These are phyloP conservation scores for Apiotrichum laibachii DNA, from an alignment of 1,284 basidiomycete species.

Conservation along the genomic window DNA sequence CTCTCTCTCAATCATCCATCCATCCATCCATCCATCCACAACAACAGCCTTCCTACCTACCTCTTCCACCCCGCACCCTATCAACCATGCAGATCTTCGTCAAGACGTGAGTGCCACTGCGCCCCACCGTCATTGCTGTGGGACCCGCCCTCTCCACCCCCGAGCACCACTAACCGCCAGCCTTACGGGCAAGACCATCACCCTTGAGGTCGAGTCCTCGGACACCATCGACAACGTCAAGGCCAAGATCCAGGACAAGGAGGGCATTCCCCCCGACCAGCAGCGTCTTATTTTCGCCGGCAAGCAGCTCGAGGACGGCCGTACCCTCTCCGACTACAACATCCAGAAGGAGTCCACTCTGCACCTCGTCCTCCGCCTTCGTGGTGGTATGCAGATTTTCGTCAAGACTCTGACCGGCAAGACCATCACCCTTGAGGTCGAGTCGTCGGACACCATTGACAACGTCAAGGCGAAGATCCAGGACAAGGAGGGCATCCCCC, in stretches of 20 bases:
- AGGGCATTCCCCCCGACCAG: conserved; percentile 79
- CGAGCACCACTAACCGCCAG: conserved; percentile 50
- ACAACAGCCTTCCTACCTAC: neutral
- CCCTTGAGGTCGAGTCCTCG: conserved; percentile 79
- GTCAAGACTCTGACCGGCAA: conserved; percentile 99
- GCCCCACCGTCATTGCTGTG: neutral
- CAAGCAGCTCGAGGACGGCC: conserved; percentile 94
- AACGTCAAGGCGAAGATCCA: conserved; percentile 96
- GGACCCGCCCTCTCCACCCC: too few relatives aligned
- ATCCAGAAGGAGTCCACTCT: conserved; percentile 96
- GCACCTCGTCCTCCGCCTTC: conserved; percentile 85
- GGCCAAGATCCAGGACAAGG: conserved; percentile 93
- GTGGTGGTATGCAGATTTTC: conserved; percentile 70
- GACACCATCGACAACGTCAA: conserved; percentile 99
- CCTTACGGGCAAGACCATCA: conserved; percentile 62
- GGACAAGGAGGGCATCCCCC: conserved; percentile 82
- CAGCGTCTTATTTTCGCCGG: conserved; percentile 98
- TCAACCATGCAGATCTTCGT: neutral
- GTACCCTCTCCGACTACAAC: conserved; percentile 87
- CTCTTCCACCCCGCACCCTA: neutral
- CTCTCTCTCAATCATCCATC: neutral
- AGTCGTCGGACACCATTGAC: conserved; percentile 89
- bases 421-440: conserved; percentile 96
- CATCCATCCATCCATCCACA: neutral
- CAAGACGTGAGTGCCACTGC: conserved; percentile 1